Percentiles rank a stretch among this genome's conserved stretches.
phyloP scores from a whole-genome alignment of 2,329 filamentous ascomycete species.

The Colletotrichum sp. region DNA sequence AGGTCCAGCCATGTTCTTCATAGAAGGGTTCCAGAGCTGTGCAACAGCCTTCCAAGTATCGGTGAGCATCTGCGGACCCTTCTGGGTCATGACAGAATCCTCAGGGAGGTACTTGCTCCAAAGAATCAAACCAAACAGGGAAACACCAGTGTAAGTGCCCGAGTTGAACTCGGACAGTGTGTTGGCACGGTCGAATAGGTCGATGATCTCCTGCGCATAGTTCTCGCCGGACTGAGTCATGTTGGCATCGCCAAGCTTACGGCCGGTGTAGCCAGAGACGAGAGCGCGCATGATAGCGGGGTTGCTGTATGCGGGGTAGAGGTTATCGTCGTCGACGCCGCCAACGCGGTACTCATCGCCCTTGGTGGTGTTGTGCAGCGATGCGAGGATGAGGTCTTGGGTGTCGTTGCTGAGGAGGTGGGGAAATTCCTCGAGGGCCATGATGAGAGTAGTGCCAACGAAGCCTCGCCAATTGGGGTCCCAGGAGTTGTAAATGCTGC shows the following conservation, averaged over 20 bases:
- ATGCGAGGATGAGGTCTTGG: conserved; percentile 52
- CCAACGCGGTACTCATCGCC: conserved; percentile 68
- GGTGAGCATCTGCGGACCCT: conserved; percentile 55
- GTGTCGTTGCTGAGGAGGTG: conserved; percentile 44
- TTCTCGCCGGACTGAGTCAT: conserved; percentile 62
- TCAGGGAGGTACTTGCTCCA: conserved; percentile 64
- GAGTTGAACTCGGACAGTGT: conserved; percentile 69
- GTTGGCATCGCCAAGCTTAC: conserved; percentile 56
- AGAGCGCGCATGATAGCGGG: conserved; percentile 68
- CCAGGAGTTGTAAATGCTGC: conserved; percentile 61
- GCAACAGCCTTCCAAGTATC: conserved; percentile 58
- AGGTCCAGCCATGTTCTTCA: conserved; percentile 67
- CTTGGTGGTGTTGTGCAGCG: conserved; percentile 57
- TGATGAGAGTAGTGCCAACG: conserved; percentile 61
- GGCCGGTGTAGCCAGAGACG: conserved; percentile 63
- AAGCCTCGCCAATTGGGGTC: conserved; percentile 72
- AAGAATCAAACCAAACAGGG: conserved; percentile 60
- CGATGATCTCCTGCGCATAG: conserved; percentile 60
- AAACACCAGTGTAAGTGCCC: conserved; percentile 67
- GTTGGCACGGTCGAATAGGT: conserved; percentile 58
- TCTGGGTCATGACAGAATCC: conserved; percentile 56
- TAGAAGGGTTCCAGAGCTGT: conserved; percentile 59
- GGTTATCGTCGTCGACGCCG: conserved; percentile 62
- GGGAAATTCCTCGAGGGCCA: conserved; percentile 63
- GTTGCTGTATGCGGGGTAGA: conserved; percentile 68